phyloP scores from a whole-genome alignment of 768 basidiomycete genomes.

The Favolaschia claudopus region DNA sequence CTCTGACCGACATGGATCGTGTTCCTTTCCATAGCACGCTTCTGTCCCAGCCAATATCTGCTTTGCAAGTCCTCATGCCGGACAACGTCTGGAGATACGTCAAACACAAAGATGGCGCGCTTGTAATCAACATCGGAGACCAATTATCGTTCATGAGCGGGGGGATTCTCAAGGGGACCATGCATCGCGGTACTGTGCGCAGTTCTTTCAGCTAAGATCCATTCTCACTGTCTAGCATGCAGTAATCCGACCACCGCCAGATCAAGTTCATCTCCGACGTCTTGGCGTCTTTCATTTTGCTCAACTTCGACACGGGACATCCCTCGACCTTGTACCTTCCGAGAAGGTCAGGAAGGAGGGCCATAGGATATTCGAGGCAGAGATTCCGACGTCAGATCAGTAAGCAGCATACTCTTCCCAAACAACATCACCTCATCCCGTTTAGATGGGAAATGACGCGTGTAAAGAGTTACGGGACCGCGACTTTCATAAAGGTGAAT shows the following conservation, averaged over 20 bases:
- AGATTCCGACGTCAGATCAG: conserved; percentile 41
- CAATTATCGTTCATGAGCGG: conserved; percentile 45
- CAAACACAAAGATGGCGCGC: conserved; percentile 39
- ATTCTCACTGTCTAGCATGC: not conserved
- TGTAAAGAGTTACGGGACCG: conserved; percentile 42
- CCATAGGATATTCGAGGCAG: conserved; percentile 35
- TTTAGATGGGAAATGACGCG: conserved; percentile 41
- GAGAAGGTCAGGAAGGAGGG: conserved; percentile 41
- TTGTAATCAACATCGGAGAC: conserved; percentile 46
- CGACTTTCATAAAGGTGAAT: conserved; percentile 40
- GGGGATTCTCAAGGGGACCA: conserved; percentile 42
- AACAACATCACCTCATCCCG: not conserved
- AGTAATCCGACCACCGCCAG: conserved; percentile 43
- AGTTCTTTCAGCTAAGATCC: not conserved
- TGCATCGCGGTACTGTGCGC: conserved; percentile 38
- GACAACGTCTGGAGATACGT: conserved; percentile 46
- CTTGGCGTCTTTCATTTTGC: conserved; percentile 46
- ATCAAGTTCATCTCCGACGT: conserved; percentile 37
- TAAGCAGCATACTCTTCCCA: conserved; percentile 11
- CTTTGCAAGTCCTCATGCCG: conserved; percentile 44
- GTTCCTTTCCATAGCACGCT: too few species aligned
- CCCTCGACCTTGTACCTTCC: conserved; percentile 38
- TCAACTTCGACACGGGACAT: conserved; percentile 36
- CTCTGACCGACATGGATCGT: too few species aligned
- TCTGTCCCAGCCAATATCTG: conserved; percentile 43